Conservation (phyloP, 2,329 filamentous ascomycete genomes). For the Hypomyces rosellus region DNA sequence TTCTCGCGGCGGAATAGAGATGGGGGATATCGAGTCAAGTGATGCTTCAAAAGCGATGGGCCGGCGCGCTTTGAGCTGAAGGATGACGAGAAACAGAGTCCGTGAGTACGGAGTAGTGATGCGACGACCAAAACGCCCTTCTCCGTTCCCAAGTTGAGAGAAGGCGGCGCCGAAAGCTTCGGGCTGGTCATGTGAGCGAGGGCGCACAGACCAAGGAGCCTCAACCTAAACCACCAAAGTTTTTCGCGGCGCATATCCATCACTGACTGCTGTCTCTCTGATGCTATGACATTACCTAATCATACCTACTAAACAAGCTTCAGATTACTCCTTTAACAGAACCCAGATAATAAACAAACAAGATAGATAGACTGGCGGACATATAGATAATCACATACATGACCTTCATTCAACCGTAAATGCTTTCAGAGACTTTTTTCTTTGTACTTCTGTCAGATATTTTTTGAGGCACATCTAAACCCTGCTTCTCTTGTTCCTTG, state of each 20-base stretch:
- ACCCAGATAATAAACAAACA: no score
- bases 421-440: background rate
- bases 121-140: constrained; percentile 12
- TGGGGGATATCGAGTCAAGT: background rate
- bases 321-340: no score
- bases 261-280: background rate
- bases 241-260: background rate
- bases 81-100: background rate
- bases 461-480: background rate
- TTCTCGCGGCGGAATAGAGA: background rate
- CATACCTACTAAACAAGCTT: background rate
- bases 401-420: background rate
- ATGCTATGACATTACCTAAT: background rate
- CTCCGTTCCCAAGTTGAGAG: constrained; percentile 6
- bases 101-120: constrained; percentile 5
- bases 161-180: constrained; percentile 3
- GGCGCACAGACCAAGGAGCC: constrained; percentile 20
- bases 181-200: constrained; percentile 26
- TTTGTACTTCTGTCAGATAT: background rate
- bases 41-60: background rate
- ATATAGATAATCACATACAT: no score
- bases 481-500: background rate
- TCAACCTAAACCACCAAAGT: no score
- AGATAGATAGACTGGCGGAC: no score
- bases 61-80: background rate